Conservation (phyloP, 169 alveolate species). For the Plasmodium gonderi region DNA sequence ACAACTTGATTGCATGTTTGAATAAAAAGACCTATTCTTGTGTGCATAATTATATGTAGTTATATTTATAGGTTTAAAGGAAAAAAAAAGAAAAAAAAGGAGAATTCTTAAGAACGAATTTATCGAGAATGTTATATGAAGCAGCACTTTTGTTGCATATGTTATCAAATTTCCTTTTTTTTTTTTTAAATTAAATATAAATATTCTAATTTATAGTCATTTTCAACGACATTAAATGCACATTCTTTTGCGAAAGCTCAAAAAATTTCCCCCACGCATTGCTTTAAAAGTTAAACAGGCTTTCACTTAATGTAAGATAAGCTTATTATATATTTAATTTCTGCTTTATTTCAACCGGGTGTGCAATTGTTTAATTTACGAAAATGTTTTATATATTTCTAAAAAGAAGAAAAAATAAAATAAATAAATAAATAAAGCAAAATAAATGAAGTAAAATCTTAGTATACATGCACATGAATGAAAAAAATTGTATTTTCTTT, state of each 20-base stretch:
- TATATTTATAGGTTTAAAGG: background rate
- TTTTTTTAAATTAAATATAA: background rate
- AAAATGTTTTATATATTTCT: background rate
- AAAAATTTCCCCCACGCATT: background rate
- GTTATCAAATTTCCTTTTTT: background rate
- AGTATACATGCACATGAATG: background rate
- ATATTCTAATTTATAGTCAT: background rate
- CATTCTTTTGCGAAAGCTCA: background rate
- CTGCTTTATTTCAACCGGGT: background rate
- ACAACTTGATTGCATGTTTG: background rate
- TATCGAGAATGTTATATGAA: background rate
- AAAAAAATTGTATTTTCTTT: background rate
- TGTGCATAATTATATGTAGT: background rate
- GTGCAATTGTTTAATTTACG: background rate
- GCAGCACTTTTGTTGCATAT: constrained; percentile 3
- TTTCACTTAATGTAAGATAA: background rate
- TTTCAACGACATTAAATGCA: background rate
- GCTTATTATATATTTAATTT: background rate
- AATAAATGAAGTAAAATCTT: background rate
- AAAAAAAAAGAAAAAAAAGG: background rate
- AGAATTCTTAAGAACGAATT: background rate
- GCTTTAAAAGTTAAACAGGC: background rate
- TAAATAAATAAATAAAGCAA: background rate
- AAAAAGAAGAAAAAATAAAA: background rate
- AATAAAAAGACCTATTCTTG: background rate